Conservation (phyloP, 2,329 filamentous ascomycete species). For the Keithomyces neogunnii region DNA sequence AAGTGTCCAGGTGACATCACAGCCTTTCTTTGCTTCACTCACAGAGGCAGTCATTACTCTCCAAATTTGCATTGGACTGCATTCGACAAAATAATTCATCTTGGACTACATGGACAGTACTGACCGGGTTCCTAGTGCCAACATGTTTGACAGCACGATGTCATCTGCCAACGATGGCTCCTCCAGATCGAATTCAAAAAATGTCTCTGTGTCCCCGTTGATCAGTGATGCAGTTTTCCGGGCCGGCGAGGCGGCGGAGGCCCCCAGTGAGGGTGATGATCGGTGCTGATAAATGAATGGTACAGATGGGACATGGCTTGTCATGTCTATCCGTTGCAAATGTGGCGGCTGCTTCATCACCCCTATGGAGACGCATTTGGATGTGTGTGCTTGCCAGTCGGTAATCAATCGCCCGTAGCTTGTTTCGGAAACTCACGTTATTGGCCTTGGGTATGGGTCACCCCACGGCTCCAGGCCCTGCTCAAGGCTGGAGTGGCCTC, state of each 20-base stretch:
- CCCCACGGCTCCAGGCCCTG: background rate
- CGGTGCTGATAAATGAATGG: constrained; percentile 4
- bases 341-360: background rate
- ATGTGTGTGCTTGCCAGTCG: background rate
- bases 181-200: background rate
- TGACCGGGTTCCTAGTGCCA: no score
- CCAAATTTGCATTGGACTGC: no score
- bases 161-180: background rate
- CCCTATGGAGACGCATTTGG: background rate
- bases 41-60: no score
- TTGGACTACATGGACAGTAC: no score
- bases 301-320: background rate
- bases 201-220: background rate
- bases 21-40: no score
- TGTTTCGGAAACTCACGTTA: background rate
- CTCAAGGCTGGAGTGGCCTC: background rate
- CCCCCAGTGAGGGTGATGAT: constrained; percentile 5
- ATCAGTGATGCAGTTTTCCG: constrained; percentile 1
- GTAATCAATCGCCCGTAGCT: background rate
- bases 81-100: no score
- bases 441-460: background rate
- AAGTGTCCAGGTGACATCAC: no score
- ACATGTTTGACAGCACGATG: no score
- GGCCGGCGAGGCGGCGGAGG: constrained; percentile 4
- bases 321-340: background rate